Evolutionary conservation across 345 rosid species (phyloP), one percentile per base, ranked within the genome.

Genomic region (Camelina sativa): DNA sequence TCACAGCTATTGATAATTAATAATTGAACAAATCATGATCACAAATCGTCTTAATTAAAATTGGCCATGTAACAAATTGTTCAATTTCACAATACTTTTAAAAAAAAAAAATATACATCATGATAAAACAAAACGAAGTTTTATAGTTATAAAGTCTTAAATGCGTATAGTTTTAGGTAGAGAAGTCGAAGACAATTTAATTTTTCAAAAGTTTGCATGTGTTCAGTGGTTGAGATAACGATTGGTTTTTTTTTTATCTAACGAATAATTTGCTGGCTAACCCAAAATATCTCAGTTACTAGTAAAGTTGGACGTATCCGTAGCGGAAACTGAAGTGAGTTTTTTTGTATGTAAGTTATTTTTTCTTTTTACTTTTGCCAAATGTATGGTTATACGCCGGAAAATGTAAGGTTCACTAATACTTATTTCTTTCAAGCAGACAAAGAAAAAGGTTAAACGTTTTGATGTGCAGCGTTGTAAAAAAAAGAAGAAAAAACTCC

Each of bases 161-260:
- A 60, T 59, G 68, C 15, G 54, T 20, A 51, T 40, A 30, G 63
- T 67, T 75, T 11, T 61, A 68, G 79, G 79, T 75, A 32, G 79
- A 34, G 50, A 32, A 23, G 41, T 43, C 12, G 56, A 43, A 32
- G 74, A 53, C 30, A 68, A 22, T 64, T 56, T 9, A 65, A 46
- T 7, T 1, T 19, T 60, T 53, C 28, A 15, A 60, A 61, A n/a
- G 57, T 10, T 20, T 52, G 64, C 69, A 52, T 52, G 74, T 73
- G 77, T 61, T 61, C 5, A 69, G 75, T 69, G 65, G 71, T 62
- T 76, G 75, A 35, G 71, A 63, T 46, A n/a, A 70, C 41, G 59
- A 69, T 44, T 70, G 23, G 11, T 57, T 56, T 62, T 62, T 4
- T 20, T n/a, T n/a, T 34, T 43, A 43, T 32, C 57, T 16, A 53